Base-by-base conservation (phyloP, 176 grass and related monocot species). In the Rhynchospora pubera region DNA sequence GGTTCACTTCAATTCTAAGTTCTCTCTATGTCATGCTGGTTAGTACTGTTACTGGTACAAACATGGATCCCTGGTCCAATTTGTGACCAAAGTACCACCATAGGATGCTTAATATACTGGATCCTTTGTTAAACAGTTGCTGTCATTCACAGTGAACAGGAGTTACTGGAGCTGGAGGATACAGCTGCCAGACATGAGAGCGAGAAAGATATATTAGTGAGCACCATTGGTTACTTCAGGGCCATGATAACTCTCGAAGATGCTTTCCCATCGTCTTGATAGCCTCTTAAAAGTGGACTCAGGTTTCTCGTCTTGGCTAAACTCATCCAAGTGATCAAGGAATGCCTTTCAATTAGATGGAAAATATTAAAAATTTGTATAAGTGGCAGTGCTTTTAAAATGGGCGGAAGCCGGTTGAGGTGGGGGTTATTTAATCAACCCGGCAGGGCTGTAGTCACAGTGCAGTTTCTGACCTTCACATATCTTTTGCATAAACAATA, bases 131-230 rank as follows among this genome's bases (percentile, higher is more conserved):
- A 26, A 63, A 11, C 21, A 63, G 26, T 63, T 63, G 61, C 28
- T 63, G 11, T 9, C 9, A 63, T 63, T 28, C 10, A 26, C 61
- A 11, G 4, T 7, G 23, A 1, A 53, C 50, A 77, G 72, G 90
- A 81, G 82, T 89, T 97, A 59, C 90, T 97, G 12, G 94, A 97
- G 85, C 88, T 97, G 39, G 88, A 92, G 88, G 94, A 97, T 84
- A 94, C 91, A 2, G 90, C 86, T 55, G 77, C 85, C 0, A 46
- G 94, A 52, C 86, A 94, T 34, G 65, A 84, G 83, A 82, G 91
- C 73, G 91, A 97, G 83, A 78, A 87, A 58, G 90, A 94, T 77
- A 94, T 90, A 50, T 88, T 97, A 23, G 81, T 83, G 75, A 92
- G 89, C 79, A 97, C 91, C 14, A 88, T 94, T 84, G 94, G 90